Conservation (phyloP, 257 asterid genomes). For the Jacaranda mimosifolia region DNA sequence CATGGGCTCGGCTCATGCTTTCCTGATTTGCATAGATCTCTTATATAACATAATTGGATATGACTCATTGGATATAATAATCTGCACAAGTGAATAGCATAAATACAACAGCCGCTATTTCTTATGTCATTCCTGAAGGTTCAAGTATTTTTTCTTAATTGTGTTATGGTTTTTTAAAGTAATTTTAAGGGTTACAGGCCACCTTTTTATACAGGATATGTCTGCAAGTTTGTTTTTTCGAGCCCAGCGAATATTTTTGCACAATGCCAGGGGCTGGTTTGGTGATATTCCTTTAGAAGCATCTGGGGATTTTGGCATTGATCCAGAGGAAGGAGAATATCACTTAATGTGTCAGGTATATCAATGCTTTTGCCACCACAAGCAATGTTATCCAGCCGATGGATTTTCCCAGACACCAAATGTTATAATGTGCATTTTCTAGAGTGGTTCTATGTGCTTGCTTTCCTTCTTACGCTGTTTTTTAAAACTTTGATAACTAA, state of each 20-base stretch:
- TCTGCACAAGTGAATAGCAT: too few relatives aligned
- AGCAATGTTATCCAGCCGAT: conserved; percentile 15
- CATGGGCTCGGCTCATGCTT: too few relatives aligned
- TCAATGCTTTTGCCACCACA: conserved; percentile 23
- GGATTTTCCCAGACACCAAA: conserved; percentile 13
- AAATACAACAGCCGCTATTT: neutral
- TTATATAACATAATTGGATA: too few relatives aligned
- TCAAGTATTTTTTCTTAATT: conserved; percentile 9
- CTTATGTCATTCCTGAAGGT: conserved; percentile 19
- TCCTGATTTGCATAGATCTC: too few relatives aligned
- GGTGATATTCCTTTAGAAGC: conserved; percentile 98
- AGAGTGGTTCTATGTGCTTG: conserved; percentile 20
- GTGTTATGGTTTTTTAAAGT: conserved; percentile 19
- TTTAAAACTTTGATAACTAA: neutral
- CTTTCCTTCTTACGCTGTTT: neutral
- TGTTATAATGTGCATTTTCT: conserved; percentile 27
- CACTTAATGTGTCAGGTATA: conserved; percentile 99
- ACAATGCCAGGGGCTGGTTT: conserved; percentile 98
- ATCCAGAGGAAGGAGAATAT: conserved; percentile 98
- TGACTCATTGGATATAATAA: too few relatives aligned
- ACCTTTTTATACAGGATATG: conserved; percentile 62
- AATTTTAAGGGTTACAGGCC: conserved; percentile 36
- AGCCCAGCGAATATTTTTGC: conserved; percentile 93
- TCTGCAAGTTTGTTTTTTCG: conserved; percentile 94
- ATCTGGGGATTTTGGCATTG: conserved; percentile 97